phyloP scores from a whole-genome alignment of 257 asterid species.

The Knoxia roxburghii region DNA sequence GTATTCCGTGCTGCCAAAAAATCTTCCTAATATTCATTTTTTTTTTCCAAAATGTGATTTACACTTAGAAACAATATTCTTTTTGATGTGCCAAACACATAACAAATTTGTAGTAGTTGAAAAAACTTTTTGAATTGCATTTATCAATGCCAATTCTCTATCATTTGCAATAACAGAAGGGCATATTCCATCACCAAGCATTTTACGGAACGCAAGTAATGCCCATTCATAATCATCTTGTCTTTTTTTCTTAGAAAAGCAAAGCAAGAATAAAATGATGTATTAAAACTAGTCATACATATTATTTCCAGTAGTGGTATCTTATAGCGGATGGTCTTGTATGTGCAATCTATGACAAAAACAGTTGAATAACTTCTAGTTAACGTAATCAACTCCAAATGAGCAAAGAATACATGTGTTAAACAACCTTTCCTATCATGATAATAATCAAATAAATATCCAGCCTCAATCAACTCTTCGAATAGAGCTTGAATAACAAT shows the following conservation, averaged over 20 bases:
- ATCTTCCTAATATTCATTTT: not conserved
- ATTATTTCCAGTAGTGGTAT: not conserved
- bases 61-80: slow-evolving; percentile 6
- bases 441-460: not conserved
- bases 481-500: slow-evolving; percentile 1
- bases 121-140: slow-evolving; percentile 11
- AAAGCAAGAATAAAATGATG: slow-evolving; percentile 10
- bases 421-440: not conserved
- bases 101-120: not conserved
- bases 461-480: not conserved
- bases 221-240: not conserved
- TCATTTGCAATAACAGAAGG: slow-evolving; percentile 9
- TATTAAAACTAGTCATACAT: slow-evolving; percentile 13
- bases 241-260: not conserved
- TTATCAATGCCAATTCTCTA: slow-evolving; percentile 14
- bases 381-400: slow-evolving; percentile 3
- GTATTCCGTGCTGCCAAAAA: not conserved
- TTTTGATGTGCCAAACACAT: slow-evolving; percentile 20
- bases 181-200: not conserved
- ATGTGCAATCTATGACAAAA: slow-evolving; percentile 11
- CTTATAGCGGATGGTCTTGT: slow-evolving; percentile 10
- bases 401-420: slow-evolving; percentile 13
- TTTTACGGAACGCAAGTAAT: not conserved
- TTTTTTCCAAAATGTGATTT: not conserved
- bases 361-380: slow-evolving; percentile 5